Evolutionary conservation across 768 basidiomycete species (phyloP), one percentile per base, ranked within the genome.

Genomic region (Amanita subjunquillea): DNA sequence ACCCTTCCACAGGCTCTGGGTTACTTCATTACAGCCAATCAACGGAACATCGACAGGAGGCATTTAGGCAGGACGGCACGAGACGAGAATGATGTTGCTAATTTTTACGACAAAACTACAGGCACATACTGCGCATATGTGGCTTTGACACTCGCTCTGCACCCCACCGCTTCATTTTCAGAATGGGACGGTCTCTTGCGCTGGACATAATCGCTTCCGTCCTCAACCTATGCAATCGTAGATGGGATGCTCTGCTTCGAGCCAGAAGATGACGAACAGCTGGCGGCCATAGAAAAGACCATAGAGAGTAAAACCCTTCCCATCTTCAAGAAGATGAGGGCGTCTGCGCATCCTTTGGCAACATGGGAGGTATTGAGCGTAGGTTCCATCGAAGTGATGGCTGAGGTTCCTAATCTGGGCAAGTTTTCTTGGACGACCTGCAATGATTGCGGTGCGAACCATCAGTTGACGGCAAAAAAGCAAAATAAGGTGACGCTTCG

Each of bases 351-450:
- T 23, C 12, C 51, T 54, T 51, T 61, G 48, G 53, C 49, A 15
- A 55, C 58, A 4, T 62, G 55, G 57, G 49, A 52, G 50, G 52
- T 61, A 8, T 23, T 56, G 40, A 22, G 39, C 45, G 45, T 54
- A 53, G 54, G 55, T 50, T 30, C 23, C 29, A n/a, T 15, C 25
- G 57, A 57, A 43, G 57, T 58, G 7, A 56, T 53, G 15, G 15
- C 34, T 22, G 51, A 48, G 49, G 45, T 61, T 58, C 54, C 8
- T 39, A 57, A 45, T 54, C 50, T 57, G 53, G 51, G 54, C 15
- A 38, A 52, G 23, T 61, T 60, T 52, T 17, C 39, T 46, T 61
- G 59, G 59, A 57, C 43, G 38, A 12, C 2, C 32, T 59, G 60
- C 54, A 48, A 0, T 4, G 49, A 17, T 17, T 17, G 17, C 17